phyloP scores from a whole-genome alignment of 805 yeast species.

The Spencermartinsiella europaea region DNA sequence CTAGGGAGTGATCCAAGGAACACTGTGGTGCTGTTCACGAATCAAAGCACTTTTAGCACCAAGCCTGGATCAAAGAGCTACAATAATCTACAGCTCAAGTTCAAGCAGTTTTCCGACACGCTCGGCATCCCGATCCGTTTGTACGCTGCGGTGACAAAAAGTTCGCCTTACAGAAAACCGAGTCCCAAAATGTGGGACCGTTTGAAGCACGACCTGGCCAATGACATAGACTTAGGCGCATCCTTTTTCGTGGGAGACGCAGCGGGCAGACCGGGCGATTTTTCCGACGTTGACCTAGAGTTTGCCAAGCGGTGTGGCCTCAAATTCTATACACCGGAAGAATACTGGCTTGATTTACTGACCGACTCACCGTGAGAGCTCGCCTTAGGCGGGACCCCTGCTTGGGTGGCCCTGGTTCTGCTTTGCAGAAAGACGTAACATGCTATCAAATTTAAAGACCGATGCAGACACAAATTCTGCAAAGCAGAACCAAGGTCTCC shows the following conservation, averaged over 20 bases:
- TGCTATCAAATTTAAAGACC: too few relatives aligned
- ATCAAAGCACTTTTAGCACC: slow-evolving; percentile 67
- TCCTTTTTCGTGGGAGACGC: slow-evolving; percentile 92
- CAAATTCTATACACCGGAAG: slow-evolving; percentile 67
- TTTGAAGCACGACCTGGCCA: slow-evolving; percentile 38
- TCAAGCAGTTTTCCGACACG: slow-evolving; percentile 25
- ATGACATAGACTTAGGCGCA: slow-evolving; percentile 36
- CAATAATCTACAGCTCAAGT: slow-evolving; percentile 32
- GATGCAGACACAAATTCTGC: too few relatives aligned
- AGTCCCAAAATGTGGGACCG: slow-evolving; percentile 68
- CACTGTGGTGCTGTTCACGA: slow-evolving; percentile 68
- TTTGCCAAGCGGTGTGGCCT: slow-evolving; percentile 62
- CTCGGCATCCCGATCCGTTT: slow-evolving; percentile 39
- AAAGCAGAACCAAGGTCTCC: too few relatives aligned
- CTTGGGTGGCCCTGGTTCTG: too few relatives aligned
- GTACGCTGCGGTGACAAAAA: slow-evolving; percentile 53
- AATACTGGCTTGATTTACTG: slow-evolving; percentile 39
- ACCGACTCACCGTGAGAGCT: not conserved
- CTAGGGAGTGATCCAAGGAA: slow-evolving; percentile 20
- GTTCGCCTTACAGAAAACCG: slow-evolving; percentile 56
- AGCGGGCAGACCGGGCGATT: slow-evolving; percentile 77
- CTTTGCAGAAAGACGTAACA: too few relatives aligned
- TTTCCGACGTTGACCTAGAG: slow-evolving; percentile 67
- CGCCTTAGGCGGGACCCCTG: not conserved
- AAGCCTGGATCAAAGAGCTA: slow-evolving; percentile 32